phyloP scores from a whole-genome alignment of 345 rosid species.

The Anastatica hierochuntica region DNA sequence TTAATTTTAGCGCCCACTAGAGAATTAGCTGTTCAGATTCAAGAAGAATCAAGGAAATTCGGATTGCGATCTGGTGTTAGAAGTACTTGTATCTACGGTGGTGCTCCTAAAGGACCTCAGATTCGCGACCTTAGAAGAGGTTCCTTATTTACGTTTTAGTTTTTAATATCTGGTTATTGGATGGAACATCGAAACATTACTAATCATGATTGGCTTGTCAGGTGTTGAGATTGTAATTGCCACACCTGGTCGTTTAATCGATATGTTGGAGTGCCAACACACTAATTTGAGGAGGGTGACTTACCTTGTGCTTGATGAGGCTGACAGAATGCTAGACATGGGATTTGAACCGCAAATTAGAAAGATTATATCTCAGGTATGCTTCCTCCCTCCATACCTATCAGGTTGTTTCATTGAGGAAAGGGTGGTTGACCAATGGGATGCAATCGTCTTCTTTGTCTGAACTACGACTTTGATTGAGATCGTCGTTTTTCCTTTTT shows the following conservation, averaged over 20 bases:
- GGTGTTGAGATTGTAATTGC: slow-evolving; percentile 97
- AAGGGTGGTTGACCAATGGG: not conserved
- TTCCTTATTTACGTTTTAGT: slow-evolving; percentile 9
- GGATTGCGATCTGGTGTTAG: slow-evolving; percentile 51
- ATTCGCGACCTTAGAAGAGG: slow-evolving; percentile 92
- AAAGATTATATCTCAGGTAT: slow-evolving; percentile 74
- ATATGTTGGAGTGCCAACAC: slow-evolving; percentile 82
- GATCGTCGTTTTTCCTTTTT: not conserved
- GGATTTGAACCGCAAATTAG: slow-evolving; percentile 98
- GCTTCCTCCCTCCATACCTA: slow-evolving; percentile 1
- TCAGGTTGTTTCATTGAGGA: not conserved
- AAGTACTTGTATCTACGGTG: slow-evolving; percentile 90
- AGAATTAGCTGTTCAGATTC: slow-evolving; percentile 95
- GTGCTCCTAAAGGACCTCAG: slow-evolving; percentile 98
- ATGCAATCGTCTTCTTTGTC: not conserved
- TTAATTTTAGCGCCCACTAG: slow-evolving; percentile 90
- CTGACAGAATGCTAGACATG: slow-evolving; percentile 98
- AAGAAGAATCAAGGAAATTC: slow-evolving; percentile 77
- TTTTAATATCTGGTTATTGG: not conserved
- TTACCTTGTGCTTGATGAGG: slow-evolving; percentile 93
- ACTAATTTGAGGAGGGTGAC: slow-evolving; percentile 82
- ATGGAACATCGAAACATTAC: not conserved
- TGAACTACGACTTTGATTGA: not conserved
- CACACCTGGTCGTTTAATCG: slow-evolving; percentile 94
- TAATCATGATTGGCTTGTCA: slow-evolving; percentile 20